Evolutionary conservation across 441 rosid genomes (phyloP), one percentile per base, ranked within the genome.

Genomic region (Euphorbia schlechtendalii): DNA sequence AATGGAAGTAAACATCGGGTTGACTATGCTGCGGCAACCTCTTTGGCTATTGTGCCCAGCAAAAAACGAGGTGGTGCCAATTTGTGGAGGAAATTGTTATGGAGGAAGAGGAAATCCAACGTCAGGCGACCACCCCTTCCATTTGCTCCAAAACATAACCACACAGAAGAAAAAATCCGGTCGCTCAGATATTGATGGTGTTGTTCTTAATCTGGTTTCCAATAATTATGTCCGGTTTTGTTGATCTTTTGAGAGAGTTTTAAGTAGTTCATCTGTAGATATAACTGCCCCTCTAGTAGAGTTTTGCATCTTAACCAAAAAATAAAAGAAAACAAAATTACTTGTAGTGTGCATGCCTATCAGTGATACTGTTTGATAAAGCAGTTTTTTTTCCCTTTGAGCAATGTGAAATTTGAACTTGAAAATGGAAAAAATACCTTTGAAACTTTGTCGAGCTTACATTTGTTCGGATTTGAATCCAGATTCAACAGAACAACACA

Each of bases 71-170:
- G 81, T 10, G 78, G 84, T 43, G 78, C 74, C 65, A 78, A 79
- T 67, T 79, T 91, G 69, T 83, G 87, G 86, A 86, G 75, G 73
- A 87, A 79, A 77, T 71, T 94, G 36, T 71, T 87, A 48, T 71
- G 89, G 76, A 85, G 82, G 69, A 93, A 82, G 73, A 86, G 67
- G 73, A 86, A 73, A 74, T 56, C 78, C 38, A 74, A 61, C 61
- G 74, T 76, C 81, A 80, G 77, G 74, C 84, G 77, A 65, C 54
- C 69, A 56, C 52, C 79, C 61, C 64, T 79, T 67, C 77, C 73
- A 40, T 74, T 82, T 68, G 67, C 63, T 67, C 25, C 78, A n/a
- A 67, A 43, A 66, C 38, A 67, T 59, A 53, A 40, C 57, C 56
- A 18, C 28, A 32, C 66, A 32, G 14, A 58, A 40, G 64, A 17